Conservation (phyloP, 306 rosid species). For the Trichosanthes truncata region DNA sequence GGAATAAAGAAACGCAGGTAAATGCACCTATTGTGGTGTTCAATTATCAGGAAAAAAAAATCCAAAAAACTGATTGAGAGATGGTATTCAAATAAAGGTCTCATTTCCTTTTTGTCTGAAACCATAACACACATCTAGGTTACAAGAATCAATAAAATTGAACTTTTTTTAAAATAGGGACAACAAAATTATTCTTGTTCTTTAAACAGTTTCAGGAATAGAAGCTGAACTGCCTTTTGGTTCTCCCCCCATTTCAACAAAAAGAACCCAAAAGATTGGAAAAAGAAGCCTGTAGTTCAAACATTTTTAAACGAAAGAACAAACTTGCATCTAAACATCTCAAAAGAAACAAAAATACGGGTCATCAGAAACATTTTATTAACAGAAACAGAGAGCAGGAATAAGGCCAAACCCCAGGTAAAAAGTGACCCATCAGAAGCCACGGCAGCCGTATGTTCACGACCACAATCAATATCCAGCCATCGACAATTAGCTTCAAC, state of each 20-base stretch:
- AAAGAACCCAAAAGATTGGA: not conserved
- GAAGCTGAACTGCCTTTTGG: not conserved
- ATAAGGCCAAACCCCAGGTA: slow-evolving; percentile 57
- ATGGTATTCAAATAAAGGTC: not conserved
- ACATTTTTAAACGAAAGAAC: not conserved
- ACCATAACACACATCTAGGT: not conserved
- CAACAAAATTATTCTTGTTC: not conserved
- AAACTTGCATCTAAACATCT: not conserved
- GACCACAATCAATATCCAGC: slow-evolving; percentile 91
- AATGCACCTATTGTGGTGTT: not conserved
- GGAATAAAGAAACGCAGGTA: not conserved
- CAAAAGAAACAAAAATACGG: not conserved
- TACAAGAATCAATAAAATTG: not conserved
- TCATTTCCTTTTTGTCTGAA: not conserved
- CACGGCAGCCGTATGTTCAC: slow-evolving; percentile 86
- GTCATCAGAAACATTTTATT: not conserved
- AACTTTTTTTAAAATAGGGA: not conserved
- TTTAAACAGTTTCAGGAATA: not conserved
- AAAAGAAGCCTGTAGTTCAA: not conserved
- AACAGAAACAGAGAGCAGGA: not conserved
- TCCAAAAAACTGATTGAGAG: not conserved
- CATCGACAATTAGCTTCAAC: slow-evolving; percentile 62
- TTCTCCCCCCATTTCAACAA: not conserved
- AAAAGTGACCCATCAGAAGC: slow-evolving; percentile 84
- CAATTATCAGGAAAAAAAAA: not conserved